Evolutionary conservation across 345 rosid genomes (phyloP).

Genomic region (Combretum micranthum): DNA sequence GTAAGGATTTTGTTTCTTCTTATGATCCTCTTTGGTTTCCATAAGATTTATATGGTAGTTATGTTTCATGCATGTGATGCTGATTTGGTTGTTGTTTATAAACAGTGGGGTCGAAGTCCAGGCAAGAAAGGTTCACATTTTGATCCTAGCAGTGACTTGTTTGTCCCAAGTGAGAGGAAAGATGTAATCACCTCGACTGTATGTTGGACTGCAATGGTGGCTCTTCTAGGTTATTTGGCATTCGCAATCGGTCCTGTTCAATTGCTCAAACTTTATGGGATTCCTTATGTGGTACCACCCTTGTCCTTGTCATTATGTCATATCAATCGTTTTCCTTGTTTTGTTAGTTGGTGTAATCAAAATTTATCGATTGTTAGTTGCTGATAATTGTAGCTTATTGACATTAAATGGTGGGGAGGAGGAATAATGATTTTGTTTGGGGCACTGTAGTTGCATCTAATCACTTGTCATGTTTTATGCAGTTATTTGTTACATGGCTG

Average conservation of each 20-base stretch:
- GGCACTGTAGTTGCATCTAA: neutral
- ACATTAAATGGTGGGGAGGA: no score
- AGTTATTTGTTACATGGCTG: constrained; percentile 80
- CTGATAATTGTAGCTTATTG: no score
- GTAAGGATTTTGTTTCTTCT: constrained; percentile 24
- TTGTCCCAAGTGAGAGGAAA: constrained; percentile 56
- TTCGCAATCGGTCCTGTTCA: constrained; percentile 51
- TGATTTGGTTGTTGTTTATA: neutral
- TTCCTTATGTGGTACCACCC: constrained; percentile 54
- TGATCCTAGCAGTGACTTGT: constrained; percentile 71
- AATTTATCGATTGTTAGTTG: no score
- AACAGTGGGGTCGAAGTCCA: constrained; percentile 78
- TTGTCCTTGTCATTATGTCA: neutral
- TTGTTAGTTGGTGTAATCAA: no score
- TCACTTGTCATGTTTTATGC: constrained; percentile 1
- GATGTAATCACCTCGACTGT: constrained; percentile 67
- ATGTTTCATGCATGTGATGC: constrained; percentile 5
- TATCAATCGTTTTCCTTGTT: no score
- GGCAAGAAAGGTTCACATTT: constrained; percentile 90
- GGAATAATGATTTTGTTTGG: no score
- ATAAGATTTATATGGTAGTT: constrained; percentile 3
- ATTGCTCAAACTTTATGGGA: constrained; percentile 63
- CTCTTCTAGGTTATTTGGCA: constrained; percentile 41
- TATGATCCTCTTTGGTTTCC: neutral
- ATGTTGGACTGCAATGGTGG: constrained; percentile 73